Percentiles rank a stretch among this genome's conserved stretches.
Evolutionary conservation across 768 basidiomycete species (phyloP).

Genomic region (Hygrocybe coccinea): DNA sequence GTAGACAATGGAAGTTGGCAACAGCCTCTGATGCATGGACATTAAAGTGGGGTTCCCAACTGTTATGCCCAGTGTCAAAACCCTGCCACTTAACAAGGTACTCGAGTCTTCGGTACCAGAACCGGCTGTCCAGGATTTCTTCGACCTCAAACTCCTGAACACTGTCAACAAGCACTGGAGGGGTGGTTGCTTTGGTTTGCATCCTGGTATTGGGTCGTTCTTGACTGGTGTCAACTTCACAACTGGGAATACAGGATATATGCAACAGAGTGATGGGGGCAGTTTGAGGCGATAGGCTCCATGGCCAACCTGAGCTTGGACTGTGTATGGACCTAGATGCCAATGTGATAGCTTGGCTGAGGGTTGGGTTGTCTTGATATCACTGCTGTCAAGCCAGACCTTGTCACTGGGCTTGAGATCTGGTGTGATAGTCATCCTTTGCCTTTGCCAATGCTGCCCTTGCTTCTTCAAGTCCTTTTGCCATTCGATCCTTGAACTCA

Average conservation of each 20-base stretch:
- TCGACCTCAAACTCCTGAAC: no score
- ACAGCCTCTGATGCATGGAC: no score
- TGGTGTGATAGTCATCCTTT: conserved; percentile 14
- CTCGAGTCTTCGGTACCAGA: no score
- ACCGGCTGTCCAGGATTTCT: no score
- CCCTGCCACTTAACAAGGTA: no score
- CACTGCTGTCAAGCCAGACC: conserved; percentile 8
- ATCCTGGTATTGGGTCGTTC: conserved; percentile 5
- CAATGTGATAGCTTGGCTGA: conserved; percentile 12
- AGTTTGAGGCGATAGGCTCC: conserved; percentile 14
- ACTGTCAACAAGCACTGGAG: no score
- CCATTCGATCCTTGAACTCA: conserved; percentile 11
- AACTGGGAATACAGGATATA: conserved; percentile 17
- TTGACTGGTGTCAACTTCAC: conserved; percentile 4
- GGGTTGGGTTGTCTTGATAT: conserved; percentile 9
- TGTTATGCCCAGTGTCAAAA: no score
- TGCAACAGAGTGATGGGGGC: conserved; percentile 5
- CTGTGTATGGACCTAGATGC: conserved; percentile 11
- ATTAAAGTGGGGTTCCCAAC: no score
- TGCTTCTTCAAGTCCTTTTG: conserved; percentile 10
- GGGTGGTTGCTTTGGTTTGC: no score
- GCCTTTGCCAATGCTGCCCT: conserved; percentile 14
- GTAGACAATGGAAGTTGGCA: not conserved
- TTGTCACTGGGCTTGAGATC: conserved; percentile 11
- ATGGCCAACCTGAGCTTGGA: conserved; percentile 1